phyloP scores from a whole-genome alignment of 2,329 filamentous ascomycete species.

The Trichoderma gracile region DNA sequence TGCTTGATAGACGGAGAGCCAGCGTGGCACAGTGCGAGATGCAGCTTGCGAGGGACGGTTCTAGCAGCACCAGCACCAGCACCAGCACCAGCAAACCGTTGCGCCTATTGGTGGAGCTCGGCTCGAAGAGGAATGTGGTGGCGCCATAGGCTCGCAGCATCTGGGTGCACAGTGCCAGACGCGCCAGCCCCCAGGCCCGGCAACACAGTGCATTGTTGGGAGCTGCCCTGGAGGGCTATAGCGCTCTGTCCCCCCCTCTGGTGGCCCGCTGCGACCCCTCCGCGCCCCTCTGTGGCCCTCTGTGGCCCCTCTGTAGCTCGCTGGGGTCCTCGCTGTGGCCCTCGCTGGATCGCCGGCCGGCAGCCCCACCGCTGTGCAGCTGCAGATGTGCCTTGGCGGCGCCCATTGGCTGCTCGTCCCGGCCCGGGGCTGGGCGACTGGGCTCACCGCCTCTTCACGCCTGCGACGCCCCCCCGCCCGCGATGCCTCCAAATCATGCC shows the following conservation, averaged over 20 bases:
- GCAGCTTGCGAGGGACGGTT: not conserved
- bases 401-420: constrained; percentile 40
- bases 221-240: constrained; percentile 14
- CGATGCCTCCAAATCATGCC: constrained; percentile 28
- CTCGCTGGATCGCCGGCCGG: constrained; percentile 33
- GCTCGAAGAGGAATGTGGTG: not conserved
- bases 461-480: constrained; percentile 25
- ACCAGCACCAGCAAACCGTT: no score
- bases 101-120: not conserved
- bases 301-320: constrained; percentile 30
- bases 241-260: constrained; percentile 14
- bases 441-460: constrained; percentile 44
- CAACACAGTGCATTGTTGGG: constrained; percentile 18
- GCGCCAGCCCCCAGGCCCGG: not conserved
- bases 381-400: constrained; percentile 36
- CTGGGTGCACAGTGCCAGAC: no score
- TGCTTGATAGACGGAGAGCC: not conserved
- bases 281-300: constrained; percentile 24
- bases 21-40: not conserved
- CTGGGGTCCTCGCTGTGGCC: constrained; percentile 26
- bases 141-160: constrained; percentile 12
- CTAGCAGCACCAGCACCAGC: no score
- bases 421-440: constrained; percentile 37
- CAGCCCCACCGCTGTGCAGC: constrained; percentile 34
- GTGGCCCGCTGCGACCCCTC: not conserved